Evolutionary conservation across 202 grass and related monocot genomes (phyloP).

Genomic region (Elaeis oleifera): DNA sequence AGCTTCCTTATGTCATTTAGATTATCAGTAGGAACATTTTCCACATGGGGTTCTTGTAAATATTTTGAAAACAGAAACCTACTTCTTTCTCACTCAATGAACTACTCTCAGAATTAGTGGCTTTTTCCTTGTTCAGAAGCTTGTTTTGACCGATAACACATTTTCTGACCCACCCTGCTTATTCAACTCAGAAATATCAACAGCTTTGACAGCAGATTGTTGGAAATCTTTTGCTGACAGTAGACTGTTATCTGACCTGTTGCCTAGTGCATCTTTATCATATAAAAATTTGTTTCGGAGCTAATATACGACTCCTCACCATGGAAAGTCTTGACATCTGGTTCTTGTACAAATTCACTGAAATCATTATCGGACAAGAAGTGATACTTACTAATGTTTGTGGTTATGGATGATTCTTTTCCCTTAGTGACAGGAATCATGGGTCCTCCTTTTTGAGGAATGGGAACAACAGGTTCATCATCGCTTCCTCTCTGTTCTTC

Average conservation of each 20-base stretch:
- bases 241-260: too few relatives aligned
- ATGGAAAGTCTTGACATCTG: slow-evolving; percentile 49
- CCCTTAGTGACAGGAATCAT: background rate
- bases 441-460: background rate
- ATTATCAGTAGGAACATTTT: background rate
- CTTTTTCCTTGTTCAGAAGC: too few relatives aligned
- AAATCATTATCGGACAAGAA: slow-evolving; percentile 73
- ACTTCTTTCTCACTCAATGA: slow-evolving; percentile 6
- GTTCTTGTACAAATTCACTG: slow-evolving; percentile 47
- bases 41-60: too few relatives aligned
- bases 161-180: background rate
- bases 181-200: too few relatives aligned
- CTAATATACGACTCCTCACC: slow-evolving; percentile 34
- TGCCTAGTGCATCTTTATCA: too few relatives aligned
- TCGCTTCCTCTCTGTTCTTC: slow-evolving; percentile 11
- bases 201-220: too few relatives aligned
- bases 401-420: background rate
- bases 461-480: slow-evolving; percentile 5
- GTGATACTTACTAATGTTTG: slow-evolving; percentile 50
- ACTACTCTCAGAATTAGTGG: slow-evolving; percentile 1
- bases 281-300: too few relatives aligned
- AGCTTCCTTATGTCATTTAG: too few relatives aligned
- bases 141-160: too few relatives aligned
- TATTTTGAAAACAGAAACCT: too few relatives aligned
- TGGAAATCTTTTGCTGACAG: too few relatives aligned